Conservation (phyloP, 768 basidiomycete genomes). For the Hydnum rufescens region DNA sequence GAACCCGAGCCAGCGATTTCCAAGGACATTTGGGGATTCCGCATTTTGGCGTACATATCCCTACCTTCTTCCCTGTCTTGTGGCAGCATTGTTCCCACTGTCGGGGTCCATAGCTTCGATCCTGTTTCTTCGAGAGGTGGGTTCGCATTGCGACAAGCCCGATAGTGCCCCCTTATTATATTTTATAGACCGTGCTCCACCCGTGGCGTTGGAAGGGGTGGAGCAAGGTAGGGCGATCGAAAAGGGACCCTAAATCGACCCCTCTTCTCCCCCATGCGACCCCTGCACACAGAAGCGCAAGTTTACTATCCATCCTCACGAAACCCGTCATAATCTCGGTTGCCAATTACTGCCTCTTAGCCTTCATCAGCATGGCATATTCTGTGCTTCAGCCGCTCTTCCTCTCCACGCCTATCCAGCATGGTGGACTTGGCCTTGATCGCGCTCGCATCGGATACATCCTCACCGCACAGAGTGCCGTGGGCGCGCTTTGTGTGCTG, state of each 20-base stretch:
- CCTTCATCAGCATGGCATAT: conserved; percentile 46
- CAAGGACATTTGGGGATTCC: neutral
- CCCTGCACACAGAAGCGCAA: too few relatives aligned
- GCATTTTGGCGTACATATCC: conserved; percentile 9
- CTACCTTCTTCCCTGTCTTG: conserved; percentile 11
- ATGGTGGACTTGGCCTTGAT: conserved; percentile 5
- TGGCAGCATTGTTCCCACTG: conserved; percentile 3
- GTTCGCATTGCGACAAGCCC: too few relatives aligned
- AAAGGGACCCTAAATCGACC: too few relatives aligned
- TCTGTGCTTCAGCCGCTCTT: conserved; percentile 38
- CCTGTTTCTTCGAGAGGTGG: conserved; percentile 7
- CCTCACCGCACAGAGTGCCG: neutral
- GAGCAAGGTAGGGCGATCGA: too few relatives aligned
- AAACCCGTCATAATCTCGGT: conserved; percentile 33
- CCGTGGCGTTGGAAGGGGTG: too few relatives aligned
- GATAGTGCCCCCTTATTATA: too few relatives aligned
- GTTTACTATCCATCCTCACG: conserved; percentile 9
- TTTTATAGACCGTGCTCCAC: too few relatives aligned
- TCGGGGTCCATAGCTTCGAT: neutral
- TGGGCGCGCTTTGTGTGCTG: neutral
- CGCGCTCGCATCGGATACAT: conserved; percentile 6
- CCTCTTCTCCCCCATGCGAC: too few relatives aligned
- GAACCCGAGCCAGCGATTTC: conserved; percentile 9
- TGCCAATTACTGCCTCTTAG: conserved; percentile 43
- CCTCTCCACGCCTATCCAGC: conserved; percentile 5